These are phyloP conservation scores for Veloboletus limbatus DNA, from an alignment of 1,284 basidiomycete species.

Conservation along the genomic window DNA sequence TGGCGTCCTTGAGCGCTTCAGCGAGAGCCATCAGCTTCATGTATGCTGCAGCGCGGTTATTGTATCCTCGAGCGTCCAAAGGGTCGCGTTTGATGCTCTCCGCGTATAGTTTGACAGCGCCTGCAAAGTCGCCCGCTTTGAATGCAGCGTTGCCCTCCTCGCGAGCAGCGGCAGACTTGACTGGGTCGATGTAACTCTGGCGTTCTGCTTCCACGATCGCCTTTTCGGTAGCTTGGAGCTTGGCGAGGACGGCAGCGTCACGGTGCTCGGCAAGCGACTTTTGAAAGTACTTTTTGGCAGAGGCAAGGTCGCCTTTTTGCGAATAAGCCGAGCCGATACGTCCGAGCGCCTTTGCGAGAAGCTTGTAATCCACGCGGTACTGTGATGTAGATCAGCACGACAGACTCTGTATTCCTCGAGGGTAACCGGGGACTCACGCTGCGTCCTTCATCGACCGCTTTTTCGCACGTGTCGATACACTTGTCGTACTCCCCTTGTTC, in stretches of 20 bases:
- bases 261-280: slow-evolving; percentile 97
- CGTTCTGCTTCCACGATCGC: slow-evolving; percentile 75
- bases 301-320: slow-evolving; percentile 75
- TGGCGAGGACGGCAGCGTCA: slow-evolving; percentile 89
- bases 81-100: slow-evolving; percentile 98
- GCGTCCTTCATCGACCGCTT: slow-evolving; percentile 93
- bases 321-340: slow-evolving; percentile 86
- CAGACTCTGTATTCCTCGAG: background rate
- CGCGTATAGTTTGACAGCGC: slow-evolving; percentile 90
- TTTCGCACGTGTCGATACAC: slow-evolving; percentile 89
- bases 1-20: slow-evolving; percentile 94
- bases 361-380: slow-evolving; percentile 79
- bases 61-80: slow-evolving; percentile 87
- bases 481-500: slow-evolving; percentile 92
- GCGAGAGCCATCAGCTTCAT: slow-evolving; percentile 93
- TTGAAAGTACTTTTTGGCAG: slow-evolving; percentile 86
- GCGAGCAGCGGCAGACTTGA: slow-evolving; percentile 78
- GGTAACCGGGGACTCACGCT: slow-evolving; percentile 44
- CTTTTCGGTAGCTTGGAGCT: slow-evolving; percentile 86
- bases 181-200: slow-evolving; percentile 88
- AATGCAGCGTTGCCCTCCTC: slow-evolving; percentile 92
- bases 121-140: slow-evolving; percentile 89
- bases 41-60: slow-evolving; percentile 96
- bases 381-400: slow-evolving; percentile 29
- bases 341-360: slow-evolving; percentile 84